Base-by-base conservation (phyloP, 2,329 filamentous ascomycete genomes). In the Sphaerulina vaccinii region DNA sequence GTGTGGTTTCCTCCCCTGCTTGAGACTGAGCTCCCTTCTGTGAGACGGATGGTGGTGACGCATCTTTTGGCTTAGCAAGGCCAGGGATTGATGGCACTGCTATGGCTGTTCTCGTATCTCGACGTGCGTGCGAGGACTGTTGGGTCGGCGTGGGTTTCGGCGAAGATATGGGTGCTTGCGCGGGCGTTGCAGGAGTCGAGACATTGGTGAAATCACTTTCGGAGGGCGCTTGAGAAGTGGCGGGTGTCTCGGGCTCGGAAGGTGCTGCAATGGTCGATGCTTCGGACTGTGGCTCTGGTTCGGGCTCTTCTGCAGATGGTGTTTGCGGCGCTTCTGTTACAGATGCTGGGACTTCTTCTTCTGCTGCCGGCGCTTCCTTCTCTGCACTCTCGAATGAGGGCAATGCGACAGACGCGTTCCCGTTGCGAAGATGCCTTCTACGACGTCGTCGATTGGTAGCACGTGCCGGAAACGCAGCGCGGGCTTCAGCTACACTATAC, bases 201-300 rank as follows among this genome's bases (percentile, higher is more conserved):
- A 55, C 61, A 36, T 61, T 59, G 11, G 63, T 59, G 37, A 75
- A 78, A 54, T 79, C 76, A 27, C 69, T 71, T 57, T 83, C 79
- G 2, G 81, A 84, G 8, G 79, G 79, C 36, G 77, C 76, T 53
- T 81, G 76, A 7, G 81, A 82, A 7, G 79, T 79, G 2, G 77
- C 75, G 8, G 81, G 81, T 1, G 81, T 83, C 56, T 82, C 80
- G 5, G 71, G 63, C 67, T 78, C 73, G 11, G 74, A 76, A 6
- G 70, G 67, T 10, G 69, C 70, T 22, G 75, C 71, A 9, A 72
- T 63, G 10, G 74, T 75, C 2, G 73, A 75, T 7, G 70, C 65
- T 48, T 75, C 73, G 0, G 74, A 75, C 44, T 70, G 67, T 22
- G 58, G 49, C 60, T 68, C 60, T 1, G 23, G 22, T 36, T 48